Conservation (phyloP, 2,329 filamentous ascomycete species). For the Colletotrichum theobromicola region DNA sequence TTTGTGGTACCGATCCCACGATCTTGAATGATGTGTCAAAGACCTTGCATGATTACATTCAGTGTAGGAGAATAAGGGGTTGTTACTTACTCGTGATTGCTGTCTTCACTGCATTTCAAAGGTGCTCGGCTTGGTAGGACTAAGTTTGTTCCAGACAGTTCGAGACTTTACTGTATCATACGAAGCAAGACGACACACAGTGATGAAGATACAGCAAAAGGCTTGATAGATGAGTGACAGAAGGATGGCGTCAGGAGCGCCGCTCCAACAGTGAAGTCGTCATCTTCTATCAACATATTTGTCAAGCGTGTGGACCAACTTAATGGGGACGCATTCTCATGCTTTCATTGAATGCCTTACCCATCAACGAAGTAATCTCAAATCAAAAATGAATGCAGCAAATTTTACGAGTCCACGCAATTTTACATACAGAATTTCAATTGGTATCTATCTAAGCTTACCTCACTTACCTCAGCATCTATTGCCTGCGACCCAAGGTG, state of each 20-base stretch:
- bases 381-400: fast-evolving
- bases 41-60: neutral
- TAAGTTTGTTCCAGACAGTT: neutral
- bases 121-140: neutral
- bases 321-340: neutral
- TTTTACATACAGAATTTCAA: no score
- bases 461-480: neutral
- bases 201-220: neutral
- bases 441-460: neutral
- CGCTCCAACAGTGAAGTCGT: neutral
- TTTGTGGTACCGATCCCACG: neutral
- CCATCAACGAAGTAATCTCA: neutral
- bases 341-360: no score
- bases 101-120: neutral
- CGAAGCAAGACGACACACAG: neutral
- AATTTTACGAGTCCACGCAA: no score
- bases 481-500: neutral
- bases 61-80: neutral
- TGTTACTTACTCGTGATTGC: neutral
- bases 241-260: neutral
- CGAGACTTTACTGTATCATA: neutral
- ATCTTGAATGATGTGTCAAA: neutral
- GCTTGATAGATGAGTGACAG: neutral
- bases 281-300: neutral
- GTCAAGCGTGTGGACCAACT: neutral